Percentiles rank a stretch among this genome's conserved stretches.
Conservation (phyloP, 2,329 filamentous ascomycete species). For the Chalaropsis ovoidea region DNA sequence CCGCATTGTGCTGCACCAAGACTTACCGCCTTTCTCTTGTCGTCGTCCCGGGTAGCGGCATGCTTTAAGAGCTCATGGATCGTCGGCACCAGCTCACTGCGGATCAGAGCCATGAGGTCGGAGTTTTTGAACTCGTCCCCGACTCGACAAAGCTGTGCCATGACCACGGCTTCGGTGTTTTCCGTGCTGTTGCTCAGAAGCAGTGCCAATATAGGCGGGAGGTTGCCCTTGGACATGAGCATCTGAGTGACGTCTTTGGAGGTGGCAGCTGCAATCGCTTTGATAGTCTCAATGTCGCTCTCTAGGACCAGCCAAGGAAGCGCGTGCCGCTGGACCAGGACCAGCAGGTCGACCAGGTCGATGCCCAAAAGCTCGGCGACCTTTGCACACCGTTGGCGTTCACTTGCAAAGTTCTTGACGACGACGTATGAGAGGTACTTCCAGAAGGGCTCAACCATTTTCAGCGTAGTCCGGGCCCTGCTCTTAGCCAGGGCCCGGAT, state of each 20-base stretch:
- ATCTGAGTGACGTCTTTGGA: constrained; percentile 53
- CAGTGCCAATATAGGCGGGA: constrained; percentile 49
- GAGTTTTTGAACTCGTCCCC: constrained; percentile 59
- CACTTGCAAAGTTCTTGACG: constrained; percentile 67
- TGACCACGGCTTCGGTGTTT: constrained; percentile 56
- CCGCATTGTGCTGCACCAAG: neutral
- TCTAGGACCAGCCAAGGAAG: constrained; percentile 77
- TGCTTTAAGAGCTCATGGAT: constrained; percentile 74
- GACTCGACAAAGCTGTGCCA: constrained; percentile 57
- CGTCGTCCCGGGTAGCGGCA: constrained; percentile 56
- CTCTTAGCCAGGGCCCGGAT: constrained; percentile 61
- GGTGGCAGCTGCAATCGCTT: constrained; percentile 68
- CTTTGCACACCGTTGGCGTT: constrained; percentile 71
- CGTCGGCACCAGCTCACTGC: constrained; percentile 62
- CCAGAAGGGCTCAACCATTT: constrained; percentile 82
- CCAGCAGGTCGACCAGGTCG: constrained; percentile 61
- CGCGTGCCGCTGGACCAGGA: constrained; percentile 67
- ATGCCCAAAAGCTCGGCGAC: constrained; percentile 74
- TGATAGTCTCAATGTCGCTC: constrained; percentile 66
- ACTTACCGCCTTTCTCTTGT: constrained; percentile 48
- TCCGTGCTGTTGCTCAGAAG: constrained; percentile 48
- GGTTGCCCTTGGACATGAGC: constrained; percentile 47
- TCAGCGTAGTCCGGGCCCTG: constrained; percentile 50
- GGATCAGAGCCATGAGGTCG: constrained; percentile 58
- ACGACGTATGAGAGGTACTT: constrained; percentile 69